Conservation (phyloP, 2,329 filamentous ascomycete genomes). For the Cercospora brassicicola region DNA sequence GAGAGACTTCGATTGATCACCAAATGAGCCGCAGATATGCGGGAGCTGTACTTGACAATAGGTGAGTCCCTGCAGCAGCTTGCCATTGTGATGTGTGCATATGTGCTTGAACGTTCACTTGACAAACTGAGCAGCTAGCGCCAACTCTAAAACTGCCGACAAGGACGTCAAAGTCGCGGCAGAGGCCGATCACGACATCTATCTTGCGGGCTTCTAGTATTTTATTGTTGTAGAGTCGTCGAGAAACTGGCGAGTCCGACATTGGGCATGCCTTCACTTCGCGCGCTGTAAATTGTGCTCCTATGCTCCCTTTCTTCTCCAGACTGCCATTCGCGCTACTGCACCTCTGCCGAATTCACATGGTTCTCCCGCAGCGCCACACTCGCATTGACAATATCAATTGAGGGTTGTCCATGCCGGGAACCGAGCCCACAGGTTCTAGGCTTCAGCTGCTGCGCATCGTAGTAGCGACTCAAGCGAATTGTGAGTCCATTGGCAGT, state of each 20-base stretch:
- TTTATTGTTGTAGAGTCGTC: neutral
- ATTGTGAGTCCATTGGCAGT: neutral
- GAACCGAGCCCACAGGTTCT: neutral
- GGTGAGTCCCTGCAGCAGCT: neutral
- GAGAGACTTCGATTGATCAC: neutral
- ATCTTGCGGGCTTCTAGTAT: neutral
- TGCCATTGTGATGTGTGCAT: constrained; percentile 1
- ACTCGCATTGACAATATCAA: neutral
- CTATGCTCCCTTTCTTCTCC: neutral
- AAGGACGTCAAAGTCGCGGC: neutral
- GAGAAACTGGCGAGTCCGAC: neutral
- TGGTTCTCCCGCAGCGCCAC: neutral
- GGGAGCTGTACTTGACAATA: constrained; percentile 4
- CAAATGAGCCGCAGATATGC: neutral
- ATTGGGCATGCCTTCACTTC: neutral
- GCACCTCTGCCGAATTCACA: neutral
- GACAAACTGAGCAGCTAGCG: neutral
- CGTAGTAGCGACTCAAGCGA: neutral
- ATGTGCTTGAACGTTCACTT: neutral
- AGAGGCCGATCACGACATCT: neutral
- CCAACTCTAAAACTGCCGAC: neutral
- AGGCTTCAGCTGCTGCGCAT: neutral
- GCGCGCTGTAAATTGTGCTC: neutral
- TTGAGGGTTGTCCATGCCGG: neutral
- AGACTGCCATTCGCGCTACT: neutral